phyloP scores from a whole-genome alignment of 2,329 filamentous ascomycete genomes.

The Lecanosticta acicola region DNA sequence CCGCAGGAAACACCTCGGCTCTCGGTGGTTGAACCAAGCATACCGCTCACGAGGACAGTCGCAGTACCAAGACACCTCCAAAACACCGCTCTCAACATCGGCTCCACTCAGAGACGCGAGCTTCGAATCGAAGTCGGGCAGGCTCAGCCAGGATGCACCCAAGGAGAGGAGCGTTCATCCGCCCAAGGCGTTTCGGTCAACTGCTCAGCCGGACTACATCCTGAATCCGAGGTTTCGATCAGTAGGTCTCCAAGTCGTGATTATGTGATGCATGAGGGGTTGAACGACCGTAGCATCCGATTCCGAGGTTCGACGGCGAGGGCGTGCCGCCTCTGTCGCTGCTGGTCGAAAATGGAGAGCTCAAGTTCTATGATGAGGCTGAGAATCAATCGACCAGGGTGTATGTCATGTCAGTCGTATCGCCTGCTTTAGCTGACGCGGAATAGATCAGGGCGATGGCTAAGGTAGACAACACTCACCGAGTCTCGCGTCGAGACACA shows the following conservation, averaged over 20 bases:
- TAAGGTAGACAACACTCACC: slow-evolving; percentile 11
- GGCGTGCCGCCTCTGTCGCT: slow-evolving; percentile 8
- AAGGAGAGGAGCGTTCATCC: slow-evolving; percentile 13
- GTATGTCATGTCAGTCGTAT: slow-evolving; percentile 10
- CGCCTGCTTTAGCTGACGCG: not conserved
- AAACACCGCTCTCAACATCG: not conserved
- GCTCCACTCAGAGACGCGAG: not conserved
- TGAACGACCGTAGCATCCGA: slow-evolving; percentile 13
- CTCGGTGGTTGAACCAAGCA: not conserved
- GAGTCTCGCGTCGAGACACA: not conserved
- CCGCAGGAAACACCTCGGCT: slow-evolving; percentile 5
- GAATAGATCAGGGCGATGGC: slow-evolving; percentile 18
- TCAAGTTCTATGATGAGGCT: slow-evolving; percentile 14
- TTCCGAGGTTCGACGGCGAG: slow-evolving; percentile 13
- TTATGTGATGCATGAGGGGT: not conserved
- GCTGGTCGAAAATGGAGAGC: slow-evolving; percentile 13
- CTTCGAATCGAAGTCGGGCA: not conserved
- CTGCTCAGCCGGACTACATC: slow-evolving; percentile 15
- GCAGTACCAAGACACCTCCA: not conserved
- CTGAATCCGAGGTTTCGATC: slow-evolving; percentile 7
- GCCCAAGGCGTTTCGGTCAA: slow-evolving; percentile 9
- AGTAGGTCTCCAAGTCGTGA: slow-evolving; percentile 9
- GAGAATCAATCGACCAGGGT: slow-evolving; percentile 14
- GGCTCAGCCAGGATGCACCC: slow-evolving; percentile 15
- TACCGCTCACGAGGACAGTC: not conserved